Evolutionary conservation across 2,329 filamentous ascomycete genomes (phyloP), one percentile per base, ranked within the genome.

Genomic region (Periconia sp.): DNA sequence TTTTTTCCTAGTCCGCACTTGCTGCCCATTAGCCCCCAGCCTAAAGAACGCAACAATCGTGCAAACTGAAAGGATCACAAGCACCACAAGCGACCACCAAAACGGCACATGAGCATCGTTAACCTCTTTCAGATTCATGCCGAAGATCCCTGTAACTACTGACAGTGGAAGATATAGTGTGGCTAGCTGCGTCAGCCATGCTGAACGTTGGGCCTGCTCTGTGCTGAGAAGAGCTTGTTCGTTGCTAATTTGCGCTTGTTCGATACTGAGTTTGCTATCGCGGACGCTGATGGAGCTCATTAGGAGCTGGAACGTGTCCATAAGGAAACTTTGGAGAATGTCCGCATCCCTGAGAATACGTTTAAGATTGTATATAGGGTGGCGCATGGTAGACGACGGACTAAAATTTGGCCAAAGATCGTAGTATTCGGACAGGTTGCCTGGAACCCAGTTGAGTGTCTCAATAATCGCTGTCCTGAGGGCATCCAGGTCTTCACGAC

Each of bases 221-320:
- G 28, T 19, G 29, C 29, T 32, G 23, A 32, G 46, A n/a, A n/a
- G n/a, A n/a, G n/a, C n/a, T n/a, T n/a, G n/a, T n/a, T n/a, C n/a
- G n/a, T n/a, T n/a, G n/a, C n/a, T n/a, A n/a, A n/a, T n/a, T 16
- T 42, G 19, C 2, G 50, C 46, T 29, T 58, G 44, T 19, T 51
- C 32, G 10, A 49, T 46, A 26, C 43, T 54, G 16, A 40, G 30
- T 33, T 52, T 36, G 6, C 44, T 44, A n/a, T 55, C 57, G 8
- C 43, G 28, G 4, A 56, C 50, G 28, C 43, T 54, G 31, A 57
- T 42, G 3, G 58, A 54, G 21, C 48, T 54, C 34, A 59, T 54
- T 3, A 57, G 43, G 5, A 60, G 43, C 26, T 55, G 37, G 21
- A 59, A 55, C 2, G 55, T 56, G n/a, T 60, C 52, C 26, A 53